These are phyloP conservation scores for Pseudocercospora fuligena DNA, from an alignment of 2,329 filamentous ascomycete genomes.

Conservation along the genomic window DNA sequence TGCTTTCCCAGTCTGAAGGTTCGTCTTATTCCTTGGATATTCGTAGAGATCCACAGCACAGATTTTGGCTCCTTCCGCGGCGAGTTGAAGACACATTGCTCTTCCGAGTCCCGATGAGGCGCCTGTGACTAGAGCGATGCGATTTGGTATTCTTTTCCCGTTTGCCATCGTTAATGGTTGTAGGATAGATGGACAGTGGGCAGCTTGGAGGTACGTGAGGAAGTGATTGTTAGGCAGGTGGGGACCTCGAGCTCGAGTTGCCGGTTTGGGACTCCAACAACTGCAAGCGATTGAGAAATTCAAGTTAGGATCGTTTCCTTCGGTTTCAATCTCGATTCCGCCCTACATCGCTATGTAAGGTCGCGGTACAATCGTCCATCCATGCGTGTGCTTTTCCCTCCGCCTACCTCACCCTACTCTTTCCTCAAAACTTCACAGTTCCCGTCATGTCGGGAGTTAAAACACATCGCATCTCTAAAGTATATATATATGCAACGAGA, in stretches of 20 bases:
- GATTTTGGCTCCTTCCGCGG: slow-evolving; percentile 38
- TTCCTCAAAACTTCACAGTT: not conserved
- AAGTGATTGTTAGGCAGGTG: no score
- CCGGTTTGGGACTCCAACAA: no score
- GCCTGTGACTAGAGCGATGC: slow-evolving; percentile 35
- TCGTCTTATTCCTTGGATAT: slow-evolving; percentile 36
- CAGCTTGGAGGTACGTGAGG: slow-evolving; percentile 21
- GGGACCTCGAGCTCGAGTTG: not conserved
- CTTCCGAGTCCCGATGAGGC: slow-evolving; percentile 39
- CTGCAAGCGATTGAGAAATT: no score
- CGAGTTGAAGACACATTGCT: slow-evolving; percentile 38
- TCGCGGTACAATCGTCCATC: not conserved
- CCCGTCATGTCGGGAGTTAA: not conserved
- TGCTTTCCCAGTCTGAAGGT: slow-evolving; percentile 39
- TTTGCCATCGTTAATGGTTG: no score
- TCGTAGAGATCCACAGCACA: slow-evolving; percentile 41
- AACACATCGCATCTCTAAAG: not conserved
- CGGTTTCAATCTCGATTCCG: no score
- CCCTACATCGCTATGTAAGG: not conserved
- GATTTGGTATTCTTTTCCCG: no score
- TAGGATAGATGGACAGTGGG: no score
- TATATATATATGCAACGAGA: slow-evolving; percentile 6
- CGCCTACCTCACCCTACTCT: no score
- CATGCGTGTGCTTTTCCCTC: not conserved
- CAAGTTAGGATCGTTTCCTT: no score